These are phyloP conservation scores for Mycena amicta DNA, from an alignment of 768 basidiomycete genomes.

Conservation along the genomic window DNA sequence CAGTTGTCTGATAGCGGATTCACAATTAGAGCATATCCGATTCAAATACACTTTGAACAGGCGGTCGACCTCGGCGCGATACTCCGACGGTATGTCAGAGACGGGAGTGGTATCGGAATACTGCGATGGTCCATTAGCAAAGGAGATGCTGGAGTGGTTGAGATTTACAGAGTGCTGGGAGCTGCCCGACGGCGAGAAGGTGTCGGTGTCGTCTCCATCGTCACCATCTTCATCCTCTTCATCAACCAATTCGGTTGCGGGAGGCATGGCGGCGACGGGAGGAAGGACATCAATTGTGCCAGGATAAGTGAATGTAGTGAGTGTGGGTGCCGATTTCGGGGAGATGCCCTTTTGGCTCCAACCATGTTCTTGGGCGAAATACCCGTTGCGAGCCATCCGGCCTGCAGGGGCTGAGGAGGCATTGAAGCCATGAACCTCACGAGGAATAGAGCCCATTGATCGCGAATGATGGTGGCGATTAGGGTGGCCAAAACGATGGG, in stretches of 20 bases:
- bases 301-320: conserved; percentile 23
- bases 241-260: conserved; percentile 23
- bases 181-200: conserved; percentile 19
- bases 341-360: conserved; percentile 13
- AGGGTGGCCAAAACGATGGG: conserved; percentile 10
- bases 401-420: conserved; percentile 10
- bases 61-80: conserved; percentile 79
- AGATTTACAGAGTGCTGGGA: conserved; percentile 11
- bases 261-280: conserved; percentile 9
- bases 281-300: conserved; percentile 20
- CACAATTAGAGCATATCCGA: conserved; percentile 86
- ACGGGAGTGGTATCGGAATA: conserved; percentile 16
- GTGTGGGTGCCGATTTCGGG: conserved; percentile 24
- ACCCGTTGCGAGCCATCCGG: conserved; percentile 19
- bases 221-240: conserved; percentile 37
- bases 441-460: conserved; percentile 23
- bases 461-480: conserved; percentile 23
- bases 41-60: conserved; percentile 92
- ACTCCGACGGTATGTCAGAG: conserved; percentile 77
- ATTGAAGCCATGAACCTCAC: conserved; percentile 13
- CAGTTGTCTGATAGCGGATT: conserved; percentile 36
- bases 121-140: conserved; percentile 2
- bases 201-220: conserved; percentile 26
- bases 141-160: not conserved
- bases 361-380: conserved; percentile 20